phyloP scores from a whole-genome alignment of 208 protist species.

The Wallacemonas sp. region DNA sequence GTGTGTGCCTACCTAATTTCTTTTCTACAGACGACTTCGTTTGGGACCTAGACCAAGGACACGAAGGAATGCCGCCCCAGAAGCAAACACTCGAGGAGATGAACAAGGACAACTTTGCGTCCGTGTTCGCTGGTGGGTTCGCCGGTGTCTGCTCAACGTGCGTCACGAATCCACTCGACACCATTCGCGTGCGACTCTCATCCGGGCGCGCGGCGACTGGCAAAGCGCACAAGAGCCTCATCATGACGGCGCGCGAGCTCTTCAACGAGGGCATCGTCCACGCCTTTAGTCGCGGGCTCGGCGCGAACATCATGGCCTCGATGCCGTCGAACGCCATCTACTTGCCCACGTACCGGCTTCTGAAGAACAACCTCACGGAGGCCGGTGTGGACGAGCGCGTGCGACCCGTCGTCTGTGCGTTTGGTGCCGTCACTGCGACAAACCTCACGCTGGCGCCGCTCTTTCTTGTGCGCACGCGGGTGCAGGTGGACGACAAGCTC shows the following conservation, averaged over 20 bases:
- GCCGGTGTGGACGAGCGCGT: constrained; percentile 52
- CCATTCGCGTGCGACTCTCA: constrained; percentile 84
- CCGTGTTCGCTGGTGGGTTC: constrained; percentile 78
- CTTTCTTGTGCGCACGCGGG: constrained; percentile 86
- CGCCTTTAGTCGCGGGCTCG: constrained; percentile 79
- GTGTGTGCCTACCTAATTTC: too few species aligned
- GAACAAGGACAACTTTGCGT: constrained; percentile 58
- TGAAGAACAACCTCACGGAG: constrained; percentile 55
- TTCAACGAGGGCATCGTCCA: constrained; percentile 67
- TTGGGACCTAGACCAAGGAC: too few species aligned
- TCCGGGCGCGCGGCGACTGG: constrained; percentile 73
- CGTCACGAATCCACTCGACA: constrained; percentile 90
- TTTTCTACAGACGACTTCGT: too few species aligned
- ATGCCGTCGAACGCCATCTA: constrained; percentile 91
- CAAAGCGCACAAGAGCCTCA: constrained; percentile 76
- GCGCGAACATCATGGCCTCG: constrained; percentile 86
- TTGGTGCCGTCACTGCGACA: constrained; percentile 74
- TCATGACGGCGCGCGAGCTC: constrained; percentile 62
- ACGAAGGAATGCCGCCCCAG: neutral
- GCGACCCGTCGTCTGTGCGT: constrained; percentile 58
- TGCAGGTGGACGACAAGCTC: constrained; percentile 81
- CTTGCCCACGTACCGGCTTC: constrained; percentile 77
- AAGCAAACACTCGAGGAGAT: constrained; percentile 6
- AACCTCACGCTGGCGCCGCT: constrained; percentile 78
- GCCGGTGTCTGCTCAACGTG: constrained; percentile 88